Evolutionary conservation across 306 rosid species (phyloP).

Genomic region (Boehmeria nivea): DNA sequence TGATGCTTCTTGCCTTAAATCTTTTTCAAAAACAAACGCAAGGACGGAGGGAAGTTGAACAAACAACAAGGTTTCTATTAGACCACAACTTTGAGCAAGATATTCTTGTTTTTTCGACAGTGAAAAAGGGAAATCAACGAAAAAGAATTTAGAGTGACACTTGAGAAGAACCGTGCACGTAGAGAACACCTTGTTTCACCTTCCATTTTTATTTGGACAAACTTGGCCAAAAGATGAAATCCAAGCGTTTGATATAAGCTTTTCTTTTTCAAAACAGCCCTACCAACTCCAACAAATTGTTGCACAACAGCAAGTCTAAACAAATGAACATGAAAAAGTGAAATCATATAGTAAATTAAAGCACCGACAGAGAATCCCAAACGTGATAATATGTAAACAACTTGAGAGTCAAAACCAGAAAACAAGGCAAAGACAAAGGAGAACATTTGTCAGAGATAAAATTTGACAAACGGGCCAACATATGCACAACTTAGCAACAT

Average conservation of each 20-base stretch:
- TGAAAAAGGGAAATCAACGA: neutral
- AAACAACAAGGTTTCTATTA: neutral
- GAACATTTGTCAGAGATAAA: slow-evolving; percentile 14
- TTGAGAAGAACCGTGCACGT: neutral
- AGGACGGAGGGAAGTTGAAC: neutral
- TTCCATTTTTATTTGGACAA: too few species aligned
- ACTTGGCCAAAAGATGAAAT: neutral
- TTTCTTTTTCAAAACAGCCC: neutral
- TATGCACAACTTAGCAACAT: neutral
- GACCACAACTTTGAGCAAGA: slow-evolving; percentile 12
- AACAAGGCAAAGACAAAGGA: neutral
- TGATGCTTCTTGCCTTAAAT: neutral
- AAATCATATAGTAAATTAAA: neutral
- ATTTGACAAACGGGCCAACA: neutral
- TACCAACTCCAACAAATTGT: neutral
- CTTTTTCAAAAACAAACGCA: neutral
- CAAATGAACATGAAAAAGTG: neutral
- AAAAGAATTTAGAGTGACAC: neutral
- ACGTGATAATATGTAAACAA: neutral
- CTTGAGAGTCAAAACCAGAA: slow-evolving; percentile 4
- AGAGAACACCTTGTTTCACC: slow-evolving; percentile 5
- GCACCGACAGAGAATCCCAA: neutral
- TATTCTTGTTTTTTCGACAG: neutral
- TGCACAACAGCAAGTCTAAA: neutral
- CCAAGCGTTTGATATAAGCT: too few species aligned